Conservation (phyloP, 2,329 filamentous ascomycete species). For the Emergomyces orientalis region DNA sequence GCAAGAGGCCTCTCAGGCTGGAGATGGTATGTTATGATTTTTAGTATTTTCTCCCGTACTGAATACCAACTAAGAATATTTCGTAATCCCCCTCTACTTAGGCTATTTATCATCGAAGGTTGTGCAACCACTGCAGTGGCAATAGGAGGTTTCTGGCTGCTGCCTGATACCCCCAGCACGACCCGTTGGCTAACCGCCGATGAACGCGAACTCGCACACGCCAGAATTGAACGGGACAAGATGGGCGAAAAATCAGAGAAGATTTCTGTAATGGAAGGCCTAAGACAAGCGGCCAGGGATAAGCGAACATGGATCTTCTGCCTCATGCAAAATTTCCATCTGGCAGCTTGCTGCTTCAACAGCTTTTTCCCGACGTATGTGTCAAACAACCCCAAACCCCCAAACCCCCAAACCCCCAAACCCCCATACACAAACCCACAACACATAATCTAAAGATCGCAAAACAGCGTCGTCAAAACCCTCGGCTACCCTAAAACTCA, state of each 20-base stretch:
- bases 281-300: constrained; percentile 43
- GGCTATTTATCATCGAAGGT: constrained; percentile 19
- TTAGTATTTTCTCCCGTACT: constrained; percentile 35
- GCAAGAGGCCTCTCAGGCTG: constrained; percentile 25
- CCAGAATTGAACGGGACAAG: constrained; percentile 44
- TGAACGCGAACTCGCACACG: constrained; percentile 38
- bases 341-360: constrained; percentile 45
- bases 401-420: background rate
- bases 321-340: constrained; percentile 49
- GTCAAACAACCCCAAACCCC: background rate
- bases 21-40: constrained; percentile 51
- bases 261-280: constrained; percentile 39
- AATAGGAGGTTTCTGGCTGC: constrained; percentile 14
- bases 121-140: constrained; percentile 13
- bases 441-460: background rate
- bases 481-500: constrained; percentile 41
- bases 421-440: background rate
- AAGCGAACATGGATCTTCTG: constrained; percentile 46
- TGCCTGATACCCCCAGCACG: constrained; percentile 16
- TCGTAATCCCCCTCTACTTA: background rate
- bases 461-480: constrained; percentile 39
- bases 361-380: constrained; percentile 32
- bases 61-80: background rate
- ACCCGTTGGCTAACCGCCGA: constrained; percentile 15
- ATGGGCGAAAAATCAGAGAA: constrained; percentile 39